Percentiles rank a stretch among this genome's conserved stretches.
Evolutionary conservation across 129 eudicot species (phyloP).

Genomic region (Silybum marianum): DNA sequence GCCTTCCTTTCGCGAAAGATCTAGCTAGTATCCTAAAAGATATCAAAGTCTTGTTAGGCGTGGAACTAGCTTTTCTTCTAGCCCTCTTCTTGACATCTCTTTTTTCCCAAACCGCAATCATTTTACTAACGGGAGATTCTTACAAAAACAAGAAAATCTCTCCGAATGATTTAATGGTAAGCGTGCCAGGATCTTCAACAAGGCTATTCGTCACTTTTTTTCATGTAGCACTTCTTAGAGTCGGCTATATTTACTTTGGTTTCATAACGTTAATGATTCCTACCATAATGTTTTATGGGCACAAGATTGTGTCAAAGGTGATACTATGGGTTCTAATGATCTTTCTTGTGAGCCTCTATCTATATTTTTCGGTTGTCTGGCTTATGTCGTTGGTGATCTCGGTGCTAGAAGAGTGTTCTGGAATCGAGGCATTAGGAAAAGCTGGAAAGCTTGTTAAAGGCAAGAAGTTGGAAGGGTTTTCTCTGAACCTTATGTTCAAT

Average conservation of each 20-base stretch:
- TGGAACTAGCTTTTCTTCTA: slow-evolving; percentile 14
- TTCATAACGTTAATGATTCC: not conserved
- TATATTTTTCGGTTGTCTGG: slow-evolving; percentile 37
- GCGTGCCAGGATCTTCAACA: not conserved
- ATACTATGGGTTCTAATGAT: slow-evolving; percentile 3
- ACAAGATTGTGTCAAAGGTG: slow-evolving; percentile 9
- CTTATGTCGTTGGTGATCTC: slow-evolving; percentile 36
- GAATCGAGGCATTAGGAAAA: slow-evolving; percentile 40
- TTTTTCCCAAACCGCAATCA: slow-evolving; percentile 13
- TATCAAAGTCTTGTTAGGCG: slow-evolving; percentile 4
- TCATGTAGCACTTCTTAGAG: slow-evolving; percentile 18
- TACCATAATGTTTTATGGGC: slow-evolving; percentile 1
- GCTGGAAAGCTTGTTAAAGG: slow-evolving; percentile 44
- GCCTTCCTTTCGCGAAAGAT: slow-evolving; percentile 9
- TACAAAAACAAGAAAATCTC: not conserved
- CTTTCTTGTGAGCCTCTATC: not conserved
- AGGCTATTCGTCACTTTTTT: slow-evolving; percentile 19
- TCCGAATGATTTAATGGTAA: not conserved
- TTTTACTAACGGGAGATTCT: slow-evolving; percentile 8
- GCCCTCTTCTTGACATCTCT: slow-evolving; percentile 9
- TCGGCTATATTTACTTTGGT: slow-evolving; percentile 9
- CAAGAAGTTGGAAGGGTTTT: slow-evolving; percentile 33
- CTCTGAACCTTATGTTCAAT: slow-evolving; percentile 11
- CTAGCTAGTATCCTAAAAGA: not conserved
- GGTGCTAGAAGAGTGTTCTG: slow-evolving; percentile 41